Evolutionary conservation across 441 rosid genomes (phyloP), one percentile per base, ranked within the genome.

Genomic region (Gossypium laxum): DNA sequence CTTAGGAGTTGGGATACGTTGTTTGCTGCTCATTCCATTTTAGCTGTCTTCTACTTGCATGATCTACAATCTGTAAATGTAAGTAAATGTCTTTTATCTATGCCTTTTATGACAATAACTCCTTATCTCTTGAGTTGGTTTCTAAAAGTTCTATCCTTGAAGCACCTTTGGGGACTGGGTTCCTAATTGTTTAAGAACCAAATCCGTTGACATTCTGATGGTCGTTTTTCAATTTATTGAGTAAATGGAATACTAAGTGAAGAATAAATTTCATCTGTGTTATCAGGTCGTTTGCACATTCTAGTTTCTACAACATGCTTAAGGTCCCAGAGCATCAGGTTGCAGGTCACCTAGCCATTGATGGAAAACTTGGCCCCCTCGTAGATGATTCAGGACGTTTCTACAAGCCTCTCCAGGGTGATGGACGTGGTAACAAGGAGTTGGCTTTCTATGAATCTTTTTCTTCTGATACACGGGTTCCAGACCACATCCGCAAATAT

Each of bases 311-410:
- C 69, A 79, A 51, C 75, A 95, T 92, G 99, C 84, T 95, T 54
- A 89, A 83, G 77, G 77, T 77, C 59, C 99, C 98, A 41, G 93
- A 91, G 28, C 98, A 92, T 81, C 98, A 95, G 69, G 98, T 95
- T 71, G 99, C 97, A 2, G 99, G 99, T 14, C 99, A 95, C 81
- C 72, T 74, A 70, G 97, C 95, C 30, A 11, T 51, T 30, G 72
- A 73, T 28, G 97, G 97, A 34, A 78, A 72, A 67, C 96, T 82
- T 5, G 98, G 96, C 22, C 96, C 99, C 0, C 90, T 89, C 3
- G 75, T 86, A 7, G 99, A 95, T 81, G 93, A 83, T 77, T 83
- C 84, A 2, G 99, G 99, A 5, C 84, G 79, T 52, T 91, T 95
- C 79, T 95, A 88, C 87, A 92, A 95, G 85, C 99, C 98, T 30